Evolutionary conservation across 768 basidiomycete genomes (phyloP), one percentile per base, ranked within the genome.

Genomic region (Obba rivulosa): DNA sequence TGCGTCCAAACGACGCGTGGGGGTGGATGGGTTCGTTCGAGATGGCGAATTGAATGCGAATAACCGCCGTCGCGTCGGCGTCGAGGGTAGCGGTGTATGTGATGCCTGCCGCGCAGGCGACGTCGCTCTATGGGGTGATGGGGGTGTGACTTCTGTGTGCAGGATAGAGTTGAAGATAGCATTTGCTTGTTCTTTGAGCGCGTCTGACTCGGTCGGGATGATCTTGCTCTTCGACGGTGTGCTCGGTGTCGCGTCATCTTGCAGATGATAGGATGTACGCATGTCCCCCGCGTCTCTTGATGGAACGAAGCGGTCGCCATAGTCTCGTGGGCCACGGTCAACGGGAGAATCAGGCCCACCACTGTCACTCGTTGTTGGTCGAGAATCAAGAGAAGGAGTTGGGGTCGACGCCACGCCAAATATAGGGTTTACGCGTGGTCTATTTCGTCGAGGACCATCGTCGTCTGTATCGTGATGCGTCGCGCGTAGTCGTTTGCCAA

Each of bases 401-500:
- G 76, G 73, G 10, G 68, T 65, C 1, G 73, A 66, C 2, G 69
- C 65, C 36, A 75, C 65, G 23, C 73, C 77, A 58, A 83, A 83
- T 45, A 80, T 72, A 14, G 77, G 72, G 45, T 78, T 75, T 34
- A 75, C 69, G 41, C 79, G 71, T 35, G 73, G 74, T 35, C 79
- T 70, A 55, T 67, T 77, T 56, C 78, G 69, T 46, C 77, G 64
- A 0, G 77, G 78, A 2, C 72, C 65, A 36, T 74, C 74, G 44
- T 82, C 79, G 50, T 84, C 83, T 18, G 65, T 62, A 28, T 85
- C 82, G 57, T 77, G 73, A 52, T 85, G 80, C 3, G 82, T 76
- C 13, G 83, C 83, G 37, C 87, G 80, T n/a, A 90, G 74, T 11
- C 87, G 80, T 61, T 89, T 90, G 37, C 85, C 87, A 67, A 87